Evolutionary conservation across 2,329 filamentous ascomycete genomes (phyloP).

Genomic region (Fusarium floridanum): DNA sequence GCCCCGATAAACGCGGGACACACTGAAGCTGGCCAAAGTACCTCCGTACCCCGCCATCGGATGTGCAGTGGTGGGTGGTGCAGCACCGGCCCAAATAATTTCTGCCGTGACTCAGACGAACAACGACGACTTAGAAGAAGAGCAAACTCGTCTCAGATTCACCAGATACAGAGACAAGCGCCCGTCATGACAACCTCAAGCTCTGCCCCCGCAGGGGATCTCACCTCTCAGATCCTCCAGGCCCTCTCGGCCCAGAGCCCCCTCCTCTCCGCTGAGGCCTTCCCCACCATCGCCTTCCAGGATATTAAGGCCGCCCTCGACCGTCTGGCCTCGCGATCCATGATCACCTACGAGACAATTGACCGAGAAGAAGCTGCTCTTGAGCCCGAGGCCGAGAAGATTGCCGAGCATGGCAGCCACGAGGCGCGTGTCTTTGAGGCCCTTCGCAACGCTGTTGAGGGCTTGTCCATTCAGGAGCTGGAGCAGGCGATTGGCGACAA

Average conservation of each 20-base stretch:
- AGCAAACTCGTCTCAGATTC: conserved; percentile 26
- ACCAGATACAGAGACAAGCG: conserved; percentile 16
- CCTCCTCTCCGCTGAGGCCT: conserved; percentile 76
- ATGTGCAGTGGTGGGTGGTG: conserved; percentile 30
- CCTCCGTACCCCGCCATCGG: conserved; percentile 45
- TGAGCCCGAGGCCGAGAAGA: conserved; percentile 79
- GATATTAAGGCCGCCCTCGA: conserved; percentile 90
- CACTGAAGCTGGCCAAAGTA: conserved; percentile 20
- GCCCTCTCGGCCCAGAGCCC: conserved; percentile 73
- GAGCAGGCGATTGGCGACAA: conserved; percentile 79
- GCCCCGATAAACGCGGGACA: conserved; percentile 21
- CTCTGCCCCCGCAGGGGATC: conserved; percentile 61
- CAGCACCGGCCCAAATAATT: conserved; percentile 42
- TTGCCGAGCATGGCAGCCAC: conserved; percentile 81
- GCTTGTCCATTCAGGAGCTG: conserved; percentile 82
- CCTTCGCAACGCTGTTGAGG: conserved; percentile 78
- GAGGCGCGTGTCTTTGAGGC: conserved; percentile 87
- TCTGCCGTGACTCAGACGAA: conserved; percentile 46
- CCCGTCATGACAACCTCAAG: conserved; percentile 59
- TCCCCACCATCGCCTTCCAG: conserved; percentile 74
- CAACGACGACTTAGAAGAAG: conserved; percentile 28
- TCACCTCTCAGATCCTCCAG: conserved; percentile 74
- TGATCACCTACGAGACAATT: conserved; percentile 87
- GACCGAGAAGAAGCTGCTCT: conserved; percentile 83
- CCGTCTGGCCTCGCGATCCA: conserved; percentile 83